A percentile compares a stretch with the other conserved stretches of the same genome.
Evolutionary conservation across 164 flowering plant genomes (phyloP).

Genomic region (Pachysandra terminalis): DNA sequence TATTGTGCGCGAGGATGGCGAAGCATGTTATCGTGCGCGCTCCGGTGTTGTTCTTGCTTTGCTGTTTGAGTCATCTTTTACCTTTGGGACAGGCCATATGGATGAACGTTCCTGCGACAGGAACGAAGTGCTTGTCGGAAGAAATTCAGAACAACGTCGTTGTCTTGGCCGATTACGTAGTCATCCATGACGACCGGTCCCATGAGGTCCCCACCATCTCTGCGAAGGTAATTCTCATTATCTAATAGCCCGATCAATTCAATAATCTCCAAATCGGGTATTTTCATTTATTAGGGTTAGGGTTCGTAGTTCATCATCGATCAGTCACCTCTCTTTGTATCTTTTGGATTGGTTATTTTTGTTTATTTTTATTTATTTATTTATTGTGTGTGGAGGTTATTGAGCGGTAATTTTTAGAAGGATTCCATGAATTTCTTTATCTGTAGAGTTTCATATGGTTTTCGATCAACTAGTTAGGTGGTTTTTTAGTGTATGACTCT

Average conservation of each 20-base stretch:
- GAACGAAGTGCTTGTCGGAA: constrained; percentile 65
- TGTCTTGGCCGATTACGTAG: constrained; percentile 64
- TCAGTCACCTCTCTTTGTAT: background rate
- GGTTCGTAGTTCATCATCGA: background rate
- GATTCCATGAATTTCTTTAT: background rate
- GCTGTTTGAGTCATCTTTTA: background rate
- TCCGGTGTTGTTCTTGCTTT: constrained; percentile 6
- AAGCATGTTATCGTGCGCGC: constrained; percentile 10
- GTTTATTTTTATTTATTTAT: no score
- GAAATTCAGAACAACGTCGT: constrained; percentile 69
- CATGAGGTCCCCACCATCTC: constrained; percentile 38
- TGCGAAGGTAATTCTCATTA: constrained; percentile 33
- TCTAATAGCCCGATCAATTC: background rate
- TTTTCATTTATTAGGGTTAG: background rate
- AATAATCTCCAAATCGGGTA: no score
- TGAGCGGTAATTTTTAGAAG: no score
- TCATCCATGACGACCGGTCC: constrained; percentile 40
- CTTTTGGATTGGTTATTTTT: no score
- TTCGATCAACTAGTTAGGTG: no score
- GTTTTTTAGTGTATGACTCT: no score
- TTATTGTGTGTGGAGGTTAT: no score
- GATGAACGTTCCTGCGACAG: constrained; percentile 45
- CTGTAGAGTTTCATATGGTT: background rate
- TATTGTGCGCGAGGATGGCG: constrained; percentile 3
- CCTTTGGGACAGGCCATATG: constrained; percentile 33